A percentile compares a stretch with the other conserved stretches of the same genome.
phyloP scores from a whole-genome alignment of 2,329 filamentous ascomycete genomes.

The Byssoonygena ceratinophila region DNA sequence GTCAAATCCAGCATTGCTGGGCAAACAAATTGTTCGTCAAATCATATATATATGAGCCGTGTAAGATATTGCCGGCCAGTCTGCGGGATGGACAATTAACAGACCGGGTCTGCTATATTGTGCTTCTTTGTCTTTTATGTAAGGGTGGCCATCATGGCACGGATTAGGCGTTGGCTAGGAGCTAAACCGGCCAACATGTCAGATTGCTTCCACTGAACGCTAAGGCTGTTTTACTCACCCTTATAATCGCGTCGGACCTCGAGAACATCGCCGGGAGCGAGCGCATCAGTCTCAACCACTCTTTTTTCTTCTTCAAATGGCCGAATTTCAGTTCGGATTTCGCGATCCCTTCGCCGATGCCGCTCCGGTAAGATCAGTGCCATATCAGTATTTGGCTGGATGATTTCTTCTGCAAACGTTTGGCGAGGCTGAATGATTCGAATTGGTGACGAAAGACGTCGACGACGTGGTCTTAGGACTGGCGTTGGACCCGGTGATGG shows the following conservation, averaged over 20 bases:
- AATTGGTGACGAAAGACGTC: constrained; percentile 30
- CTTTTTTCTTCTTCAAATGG: constrained; percentile 57
- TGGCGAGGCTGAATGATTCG: constrained; percentile 30
- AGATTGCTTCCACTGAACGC: neutral
- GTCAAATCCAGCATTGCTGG: too few species aligned
- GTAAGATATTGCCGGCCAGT: too few species aligned
- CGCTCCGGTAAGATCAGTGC: constrained; percentile 43
- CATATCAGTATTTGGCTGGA: constrained; percentile 40
- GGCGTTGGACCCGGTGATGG: constrained; percentile 7
- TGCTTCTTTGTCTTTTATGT: constrained; percentile 43
- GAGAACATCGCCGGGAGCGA: constrained; percentile 42
- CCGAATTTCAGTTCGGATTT: constrained; percentile 62
- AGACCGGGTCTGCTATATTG: too few species aligned
- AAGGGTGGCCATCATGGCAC: constrained; percentile 60
- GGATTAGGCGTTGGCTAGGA: constrained; percentile 53
- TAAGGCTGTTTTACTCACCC: constrained; percentile 54
- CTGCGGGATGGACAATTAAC: too few species aligned
- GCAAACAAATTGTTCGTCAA: too few species aligned
- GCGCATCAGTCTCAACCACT: constrained; percentile 42
- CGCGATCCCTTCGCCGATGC: constrained; percentile 44
- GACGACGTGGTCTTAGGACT: constrained; percentile 18
- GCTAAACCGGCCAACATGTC: constrained; percentile 36
- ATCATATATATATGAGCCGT: too few species aligned
- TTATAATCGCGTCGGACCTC: constrained; percentile 77
- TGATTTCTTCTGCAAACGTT: constrained; percentile 29